These are phyloP conservation scores for Cladophialophora yegresii DNA, from an alignment of 2,329 filamentous ascomycete genomes.

Conservation along the genomic window DNA sequence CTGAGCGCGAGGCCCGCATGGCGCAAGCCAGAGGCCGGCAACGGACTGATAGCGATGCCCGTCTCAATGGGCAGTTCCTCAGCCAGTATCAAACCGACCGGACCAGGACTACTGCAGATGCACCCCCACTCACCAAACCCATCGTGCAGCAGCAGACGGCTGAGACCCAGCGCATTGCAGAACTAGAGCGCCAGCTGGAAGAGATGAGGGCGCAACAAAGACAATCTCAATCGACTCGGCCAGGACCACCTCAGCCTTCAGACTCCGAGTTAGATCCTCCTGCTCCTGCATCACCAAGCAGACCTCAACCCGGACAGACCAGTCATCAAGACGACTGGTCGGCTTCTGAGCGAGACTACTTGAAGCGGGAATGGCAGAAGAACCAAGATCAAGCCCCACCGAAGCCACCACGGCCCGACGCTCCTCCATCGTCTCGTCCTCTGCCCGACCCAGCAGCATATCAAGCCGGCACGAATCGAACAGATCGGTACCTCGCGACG, in stretches of 20 bases:
- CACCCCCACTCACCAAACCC: slow-evolving; percentile 43
- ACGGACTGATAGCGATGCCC: slow-evolving; percentile 63
- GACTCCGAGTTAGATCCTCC: slow-evolving; percentile 9
- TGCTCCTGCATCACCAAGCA: slow-evolving; percentile 25
- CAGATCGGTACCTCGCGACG: slow-evolving; percentile 58
- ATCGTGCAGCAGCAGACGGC: slow-evolving; percentile 37
- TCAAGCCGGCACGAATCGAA: slow-evolving; percentile 47
- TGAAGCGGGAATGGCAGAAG: slow-evolving; percentile 59
- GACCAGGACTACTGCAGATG: slow-evolving; percentile 41
- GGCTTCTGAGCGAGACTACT: slow-evolving; percentile 61
- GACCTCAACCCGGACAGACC: slow-evolving; percentile 40
- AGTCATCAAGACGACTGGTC: slow-evolving; percentile 61
- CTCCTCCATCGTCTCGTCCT: slow-evolving; percentile 40
- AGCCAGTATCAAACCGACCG: slow-evolving; percentile 83
- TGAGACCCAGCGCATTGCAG: slow-evolving; percentile 70
- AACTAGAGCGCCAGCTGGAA: slow-evolving; percentile 74
- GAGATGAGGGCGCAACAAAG: slow-evolving; percentile 67
- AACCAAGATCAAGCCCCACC: slow-evolving; percentile 41
- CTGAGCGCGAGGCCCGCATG: slow-evolving; percentile 67
- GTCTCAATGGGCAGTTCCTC: slow-evolving; percentile 78
- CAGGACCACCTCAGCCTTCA: background rate
- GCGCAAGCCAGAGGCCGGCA: slow-evolving; percentile 66
- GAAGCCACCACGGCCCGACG: slow-evolving; percentile 24
- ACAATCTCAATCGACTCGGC: slow-evolving; percentile 31
- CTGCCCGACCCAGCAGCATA: slow-evolving; percentile 52